phyloP scores from a whole-genome alignment of 192 early-diverging fungal genomes.

The Umbelopsis sp. region DNA sequence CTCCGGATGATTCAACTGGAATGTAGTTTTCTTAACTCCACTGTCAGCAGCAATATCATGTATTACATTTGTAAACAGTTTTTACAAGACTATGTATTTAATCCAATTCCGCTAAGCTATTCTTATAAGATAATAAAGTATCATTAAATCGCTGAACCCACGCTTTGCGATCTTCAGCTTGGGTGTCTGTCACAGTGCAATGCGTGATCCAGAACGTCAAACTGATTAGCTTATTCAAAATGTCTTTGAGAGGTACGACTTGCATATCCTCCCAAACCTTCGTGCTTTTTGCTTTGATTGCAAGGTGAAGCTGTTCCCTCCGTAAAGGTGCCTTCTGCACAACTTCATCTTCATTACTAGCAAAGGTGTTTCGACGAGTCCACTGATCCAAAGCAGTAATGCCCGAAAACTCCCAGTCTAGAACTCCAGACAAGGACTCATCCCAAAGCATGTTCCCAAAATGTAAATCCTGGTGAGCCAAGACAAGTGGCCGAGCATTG shows the following conservation, averaged over 20 bases:
- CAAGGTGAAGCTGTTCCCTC: neutral
- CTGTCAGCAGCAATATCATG: too few species aligned
- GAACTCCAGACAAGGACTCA: neutral
- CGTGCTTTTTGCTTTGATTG: neutral
- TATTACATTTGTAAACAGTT: neutral
- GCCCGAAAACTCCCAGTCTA: constrained; percentile 11
- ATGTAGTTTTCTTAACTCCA: too few species aligned
- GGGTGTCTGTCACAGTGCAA: constrained; percentile 7
- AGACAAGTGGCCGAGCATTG: neutral
- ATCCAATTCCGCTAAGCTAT: neutral
- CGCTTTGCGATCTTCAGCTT: constrained; percentile 6
- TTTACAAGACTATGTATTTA: neutral
- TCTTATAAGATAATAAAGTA: neutral
- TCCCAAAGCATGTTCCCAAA: constrained; percentile 14
- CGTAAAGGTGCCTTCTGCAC: neutral
- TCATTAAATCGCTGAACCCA: neutral
- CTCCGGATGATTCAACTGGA: neutral
- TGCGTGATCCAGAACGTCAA: constrained; percentile 1
- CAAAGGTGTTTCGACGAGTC: constrained; percentile 14
- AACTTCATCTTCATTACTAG: neutral
- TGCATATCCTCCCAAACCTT: neutral
- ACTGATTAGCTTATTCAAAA: neutral
- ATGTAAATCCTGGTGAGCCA: constrained; percentile 11
- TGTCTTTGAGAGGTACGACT: neutral
- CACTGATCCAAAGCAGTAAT: constrained; percentile 8